Evolutionary conservation across 257 asterid genomes (phyloP), one percentile per base, ranked within the genome.

Genomic region (Salvia splendens): DNA sequence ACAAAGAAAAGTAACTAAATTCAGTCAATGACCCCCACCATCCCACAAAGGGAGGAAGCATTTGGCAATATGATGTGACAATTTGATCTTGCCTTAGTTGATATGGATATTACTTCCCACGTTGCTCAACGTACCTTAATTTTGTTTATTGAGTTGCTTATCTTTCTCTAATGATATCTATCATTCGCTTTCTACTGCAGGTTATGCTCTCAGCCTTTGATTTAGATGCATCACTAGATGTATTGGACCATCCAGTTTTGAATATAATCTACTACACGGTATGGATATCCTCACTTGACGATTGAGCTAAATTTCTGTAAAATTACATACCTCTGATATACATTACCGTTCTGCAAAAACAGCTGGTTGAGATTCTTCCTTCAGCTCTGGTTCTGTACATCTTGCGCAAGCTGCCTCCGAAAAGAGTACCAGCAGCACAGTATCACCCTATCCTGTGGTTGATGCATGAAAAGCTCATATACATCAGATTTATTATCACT

Each of bases 261-360:
- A 92, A 89, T 73, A 49, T 92, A 64, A 85, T 92, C 77, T 92
- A 83, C 64, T 92, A 89, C 82, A 75, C 73, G 96, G 98, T 92
- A 87, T 2, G 12, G 42, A 49, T 67, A 12, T 36, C 36, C 16
- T 64, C 57, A 61, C 61, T 54, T 73, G 20, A 36, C n/a, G 5
- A 16, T 14, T 10, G 12, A n/a, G 58, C 42, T 30, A 3, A 46
- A 40, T 58, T 14, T n/a, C 63, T 69, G 4, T 11, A 12, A 5
- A 57, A 24, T 8, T 55, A 3, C 38, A 20, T 41, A n/a, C 4
- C 55, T 69, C 73, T 77, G 20, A 83, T 67, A 52, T 14, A 11
- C 53, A 12, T 51, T 11, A n/a, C 75, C 49, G 12, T 61, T 17
- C 53, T 77, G 61, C 41, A 47, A 62, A 57, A 67, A 74, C 95